A percentile compares a stretch with the other conserved stretches of the same genome.
Evolutionary conservation across 495 filamentous ascomycete species (phyloP).

Genomic region (Pyronema domesticum): DNA sequence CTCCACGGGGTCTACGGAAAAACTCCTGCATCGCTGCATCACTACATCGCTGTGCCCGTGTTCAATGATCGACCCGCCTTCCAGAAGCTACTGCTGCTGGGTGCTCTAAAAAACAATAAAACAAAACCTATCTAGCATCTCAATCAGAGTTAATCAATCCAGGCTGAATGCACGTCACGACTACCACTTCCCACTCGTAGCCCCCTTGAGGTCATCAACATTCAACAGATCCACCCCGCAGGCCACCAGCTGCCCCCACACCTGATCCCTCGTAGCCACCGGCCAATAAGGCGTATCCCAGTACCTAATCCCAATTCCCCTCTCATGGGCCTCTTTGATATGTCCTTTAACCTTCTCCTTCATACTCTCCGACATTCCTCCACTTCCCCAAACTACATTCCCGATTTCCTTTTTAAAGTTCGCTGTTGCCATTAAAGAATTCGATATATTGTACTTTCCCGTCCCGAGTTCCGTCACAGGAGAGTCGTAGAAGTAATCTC

Average conservation of each 20-base stretch:
- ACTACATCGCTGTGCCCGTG: too few species aligned
- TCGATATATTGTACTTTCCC: conserved; percentile 9
- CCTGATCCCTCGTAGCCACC: conserved; percentile 46
- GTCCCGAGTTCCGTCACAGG: conserved; percentile 27
- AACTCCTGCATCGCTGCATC: too few species aligned
- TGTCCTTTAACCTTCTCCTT: conserved; percentile 44
- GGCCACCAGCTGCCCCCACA: conserved; percentile 54
- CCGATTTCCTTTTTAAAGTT: conserved; percentile 30
- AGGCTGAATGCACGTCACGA: too few species aligned
- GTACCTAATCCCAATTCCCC: conserved; percentile 59
- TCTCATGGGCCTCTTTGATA: conserved; percentile 49
- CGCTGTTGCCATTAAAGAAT: conserved; percentile 27
- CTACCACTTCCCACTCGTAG: conserved; percentile 9
- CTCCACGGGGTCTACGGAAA: too few species aligned
- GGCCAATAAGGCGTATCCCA: conserved; percentile 71
- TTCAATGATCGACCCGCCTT: too few species aligned
- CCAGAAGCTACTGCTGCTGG: too few species aligned
- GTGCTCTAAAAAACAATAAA: too few species aligned
- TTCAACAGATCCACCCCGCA: conserved; percentile 63
- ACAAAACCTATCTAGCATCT: too few species aligned
- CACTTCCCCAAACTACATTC: conserved; percentile 26
- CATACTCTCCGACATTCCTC: conserved; percentile 33
- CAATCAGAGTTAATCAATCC: too few species aligned
- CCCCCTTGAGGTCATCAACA: conserved; percentile 50
- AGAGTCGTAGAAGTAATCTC: conserved; percentile 32